A percentile compares a stretch with the other conserved stretches of the same genome.
These are phyloP conservation scores for Andrographis paniculata DNA, from an alignment of 305 asterid species.

Conservation along the genomic window DNA sequence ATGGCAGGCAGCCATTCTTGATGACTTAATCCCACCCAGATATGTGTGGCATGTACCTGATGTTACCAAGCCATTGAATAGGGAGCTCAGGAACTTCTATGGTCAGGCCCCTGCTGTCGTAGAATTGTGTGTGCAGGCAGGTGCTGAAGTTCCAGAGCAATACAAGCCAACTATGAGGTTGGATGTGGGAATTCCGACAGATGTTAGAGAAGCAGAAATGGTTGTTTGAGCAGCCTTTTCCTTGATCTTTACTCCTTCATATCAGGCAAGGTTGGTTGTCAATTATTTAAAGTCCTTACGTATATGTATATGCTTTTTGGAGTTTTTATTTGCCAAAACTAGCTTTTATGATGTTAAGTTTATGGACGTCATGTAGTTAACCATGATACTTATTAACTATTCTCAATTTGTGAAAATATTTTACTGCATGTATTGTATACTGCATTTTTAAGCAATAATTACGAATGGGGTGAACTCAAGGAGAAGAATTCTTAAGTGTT, in stretches of 20 bases:
- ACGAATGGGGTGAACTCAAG: too few species aligned
- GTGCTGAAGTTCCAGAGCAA: slow-evolving; percentile 77
- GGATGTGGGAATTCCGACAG: slow-evolving; percentile 78
- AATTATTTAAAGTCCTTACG: too few species aligned
- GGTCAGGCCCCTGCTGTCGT: slow-evolving; percentile 95
- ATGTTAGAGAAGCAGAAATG: slow-evolving; percentile 88
- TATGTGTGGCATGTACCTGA: slow-evolving; percentile 91
- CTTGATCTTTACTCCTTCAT: slow-evolving; percentile 4
- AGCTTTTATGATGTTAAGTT: too few species aligned
- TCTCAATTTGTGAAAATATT: too few species aligned
- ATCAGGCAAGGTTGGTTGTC: slow-evolving; percentile 9
- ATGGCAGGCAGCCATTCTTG: slow-evolving; percentile 81
- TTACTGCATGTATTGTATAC: too few species aligned
- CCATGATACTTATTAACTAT: too few species aligned
- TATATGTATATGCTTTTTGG: too few species aligned
- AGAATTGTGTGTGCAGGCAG: slow-evolving; percentile 77
- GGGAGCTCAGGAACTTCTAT: slow-evolving; percentile 75
- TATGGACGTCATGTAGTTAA: too few species aligned
- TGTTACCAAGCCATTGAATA: slow-evolving; percentile 33
- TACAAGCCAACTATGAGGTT: slow-evolving; percentile 88
- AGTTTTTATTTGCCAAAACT: too few species aligned
- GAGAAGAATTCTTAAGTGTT: too few species aligned
- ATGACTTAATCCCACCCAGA: slow-evolving; percentile 81
- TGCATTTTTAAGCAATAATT: too few species aligned
- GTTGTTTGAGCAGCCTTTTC: slow-evolving; percentile 50